Percentiles rank a stretch among this genome's conserved stretches.
phyloP scores from a whole-genome alignment of 768 basidiomycete species.

The Kwoniella shandongensis region DNA sequence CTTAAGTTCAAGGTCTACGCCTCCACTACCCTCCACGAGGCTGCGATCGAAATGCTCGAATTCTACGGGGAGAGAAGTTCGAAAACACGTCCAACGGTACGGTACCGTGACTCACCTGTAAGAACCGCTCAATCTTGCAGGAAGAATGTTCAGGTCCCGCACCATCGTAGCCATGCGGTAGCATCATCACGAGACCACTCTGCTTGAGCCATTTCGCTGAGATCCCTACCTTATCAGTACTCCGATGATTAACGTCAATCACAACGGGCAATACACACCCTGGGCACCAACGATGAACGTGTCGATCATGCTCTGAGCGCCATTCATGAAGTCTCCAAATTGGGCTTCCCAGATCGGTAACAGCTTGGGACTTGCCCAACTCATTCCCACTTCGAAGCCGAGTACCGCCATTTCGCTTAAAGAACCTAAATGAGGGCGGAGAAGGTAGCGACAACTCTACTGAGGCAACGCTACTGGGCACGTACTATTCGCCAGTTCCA shows the following conservation, averaged over 20 bases:
- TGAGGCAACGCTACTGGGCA: slow-evolving; percentile 16
- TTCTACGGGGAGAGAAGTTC: background rate
- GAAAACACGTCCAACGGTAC: background rate
- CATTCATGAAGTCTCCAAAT: slow-evolving; percentile 94
- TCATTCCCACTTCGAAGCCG: slow-evolving; percentile 85
- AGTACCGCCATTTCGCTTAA: slow-evolving; percentile 87
- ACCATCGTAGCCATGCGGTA: slow-evolving; percentile 86
- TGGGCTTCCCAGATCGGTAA: slow-evolving; percentile 92
- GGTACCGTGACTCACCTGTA: slow-evolving; percentile 65
- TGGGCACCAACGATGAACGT: slow-evolving; percentile 82
- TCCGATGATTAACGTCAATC: background rate
- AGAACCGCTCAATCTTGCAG: slow-evolving; percentile 79
- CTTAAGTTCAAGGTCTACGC: background rate
- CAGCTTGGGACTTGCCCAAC: slow-evolving; percentile 79
- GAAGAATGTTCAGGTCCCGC: slow-evolving; percentile 94
- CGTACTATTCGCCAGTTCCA: slow-evolving; percentile 85
- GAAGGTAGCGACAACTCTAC: too few species aligned
- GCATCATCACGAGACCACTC: slow-evolving; percentile 77
- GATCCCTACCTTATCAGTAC: background rate
- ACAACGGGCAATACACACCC: slow-evolving; percentile 58
- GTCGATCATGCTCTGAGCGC: slow-evolving; percentile 84
- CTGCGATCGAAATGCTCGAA: background rate
- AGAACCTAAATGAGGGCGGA: slow-evolving; percentile 60
- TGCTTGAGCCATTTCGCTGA: slow-evolving; percentile 91
- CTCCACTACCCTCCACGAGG: background rate